phyloP scores from a whole-genome alignment of 2,329 filamentous ascomycete species.

The Amauroascus verrucosus region DNA sequence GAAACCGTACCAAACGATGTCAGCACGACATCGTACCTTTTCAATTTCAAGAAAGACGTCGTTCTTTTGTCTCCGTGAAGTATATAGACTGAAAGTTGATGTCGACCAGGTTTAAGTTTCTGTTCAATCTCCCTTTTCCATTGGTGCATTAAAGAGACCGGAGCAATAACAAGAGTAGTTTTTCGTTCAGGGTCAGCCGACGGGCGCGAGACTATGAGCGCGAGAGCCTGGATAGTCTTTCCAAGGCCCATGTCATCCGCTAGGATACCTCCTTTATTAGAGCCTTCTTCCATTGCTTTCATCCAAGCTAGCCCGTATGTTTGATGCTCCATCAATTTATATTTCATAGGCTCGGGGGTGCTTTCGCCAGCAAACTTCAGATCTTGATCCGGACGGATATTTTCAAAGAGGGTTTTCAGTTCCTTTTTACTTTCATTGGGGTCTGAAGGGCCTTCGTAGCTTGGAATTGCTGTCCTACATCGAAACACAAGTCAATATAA shows the following conservation, averaged over 20 bases:
- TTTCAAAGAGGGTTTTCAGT: constrained; percentile 58
- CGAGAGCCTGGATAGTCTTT: constrained; percentile 73
- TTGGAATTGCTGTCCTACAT: not conserved
- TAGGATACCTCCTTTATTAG: constrained; percentile 63
- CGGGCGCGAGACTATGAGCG: constrained; percentile 61
- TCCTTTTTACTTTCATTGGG: constrained; percentile 39
- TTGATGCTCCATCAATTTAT: constrained; percentile 69
- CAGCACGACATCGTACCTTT: constrained; percentile 61
- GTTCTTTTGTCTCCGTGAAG: constrained; percentile 56
- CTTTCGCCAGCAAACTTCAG: constrained; percentile 52
- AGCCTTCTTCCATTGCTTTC: constrained; percentile 60
- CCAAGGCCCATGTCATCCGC: constrained; percentile 77
- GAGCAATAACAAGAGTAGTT: constrained; percentile 74
- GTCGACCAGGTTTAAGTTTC: constrained; percentile 50
- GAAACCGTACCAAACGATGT: constrained; percentile 68
- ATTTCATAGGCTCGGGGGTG: constrained; percentile 59
- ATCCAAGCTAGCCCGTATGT: constrained; percentile 69
- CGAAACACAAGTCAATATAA: not conserved
- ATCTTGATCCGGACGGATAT: constrained; percentile 63
- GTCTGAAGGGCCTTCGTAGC: constrained; percentile 38
- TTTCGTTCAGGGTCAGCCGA: constrained; percentile 49
- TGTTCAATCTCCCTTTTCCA: constrained; percentile 71
- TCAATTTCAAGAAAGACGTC: constrained; percentile 50
- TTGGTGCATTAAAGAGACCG: constrained; percentile 68
- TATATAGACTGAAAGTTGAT: constrained; percentile 55